Evolutionary conservation across 306 rosid genomes (phyloP).

Genomic region (Pueraria montana): DNA sequence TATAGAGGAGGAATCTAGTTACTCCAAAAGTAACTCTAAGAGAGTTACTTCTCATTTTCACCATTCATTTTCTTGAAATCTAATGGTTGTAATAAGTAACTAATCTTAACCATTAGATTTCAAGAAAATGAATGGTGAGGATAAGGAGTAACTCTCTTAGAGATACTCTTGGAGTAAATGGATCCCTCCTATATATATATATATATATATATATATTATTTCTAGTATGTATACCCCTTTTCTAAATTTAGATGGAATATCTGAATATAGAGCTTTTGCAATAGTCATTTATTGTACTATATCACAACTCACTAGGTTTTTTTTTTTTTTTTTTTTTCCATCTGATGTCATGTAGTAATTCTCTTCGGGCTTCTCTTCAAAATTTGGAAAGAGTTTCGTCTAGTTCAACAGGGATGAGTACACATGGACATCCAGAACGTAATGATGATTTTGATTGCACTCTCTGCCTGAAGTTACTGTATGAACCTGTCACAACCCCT

Average conservation of each 20-base stretch:
- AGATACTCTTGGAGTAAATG: too few relatives aligned
- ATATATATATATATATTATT: not conserved
- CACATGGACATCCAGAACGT: slow-evolving; percentile 71
- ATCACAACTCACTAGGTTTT: slow-evolving; percentile 7
- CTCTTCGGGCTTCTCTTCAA: slow-evolving; percentile 76
- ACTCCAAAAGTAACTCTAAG: too few relatives aligned
- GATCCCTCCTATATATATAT: not conserved
- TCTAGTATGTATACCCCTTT: slow-evolving; percentile 14
- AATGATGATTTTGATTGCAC: slow-evolving; percentile 94
- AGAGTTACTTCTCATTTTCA: too few relatives aligned
- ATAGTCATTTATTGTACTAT: slow-evolving; percentile 37
- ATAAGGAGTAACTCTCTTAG: too few relatives aligned
- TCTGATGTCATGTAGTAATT: slow-evolving; percentile 67
- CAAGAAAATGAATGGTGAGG: too few relatives aligned
- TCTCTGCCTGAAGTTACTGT: slow-evolving; percentile 86
- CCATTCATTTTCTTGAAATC: too few relatives aligned
- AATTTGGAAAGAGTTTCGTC: slow-evolving; percentile 67
- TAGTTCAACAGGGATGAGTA: slow-evolving; percentile 51
- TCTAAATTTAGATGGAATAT: slow-evolving; percentile 26
- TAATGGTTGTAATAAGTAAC: too few relatives aligned
- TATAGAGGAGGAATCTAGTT: too few relatives aligned
- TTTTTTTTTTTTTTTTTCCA: not conserved
- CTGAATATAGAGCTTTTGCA: slow-evolving; percentile 40
- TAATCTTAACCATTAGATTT: too few relatives aligned
- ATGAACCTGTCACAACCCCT: slow-evolving; percentile 94